Percentiles rank a stretch among this genome's conserved stretches.
phyloP scores from a whole-genome alignment of 495 filamentous ascomycete species.

The Hypoxylon cercidicola region DNA sequence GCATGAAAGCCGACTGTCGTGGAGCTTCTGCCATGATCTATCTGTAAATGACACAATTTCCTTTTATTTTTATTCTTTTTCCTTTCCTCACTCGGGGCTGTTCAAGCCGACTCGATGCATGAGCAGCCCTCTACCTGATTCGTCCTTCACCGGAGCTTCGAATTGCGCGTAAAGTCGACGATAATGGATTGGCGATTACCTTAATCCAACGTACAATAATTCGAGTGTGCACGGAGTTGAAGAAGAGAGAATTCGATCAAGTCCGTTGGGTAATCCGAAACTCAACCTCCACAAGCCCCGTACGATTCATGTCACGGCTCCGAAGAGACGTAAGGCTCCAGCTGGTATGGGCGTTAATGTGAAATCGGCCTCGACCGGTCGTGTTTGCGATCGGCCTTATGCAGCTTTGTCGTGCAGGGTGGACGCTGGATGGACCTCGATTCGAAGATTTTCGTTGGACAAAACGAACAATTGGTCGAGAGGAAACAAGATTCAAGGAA shows the following conservation, averaged over 20 bases:
- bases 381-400: slow-evolving; percentile 31
- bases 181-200: slow-evolving; percentile 19
- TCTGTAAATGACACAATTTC: slow-evolving; percentile 9
- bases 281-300: slow-evolving; percentile 24
- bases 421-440: slow-evolving; percentile 32
- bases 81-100: slow-evolving; percentile 23
- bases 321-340: slow-evolving; percentile 12
- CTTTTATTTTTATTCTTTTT: slow-evolving; percentile 33
- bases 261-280: slow-evolving; percentile 30
- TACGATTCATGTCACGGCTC: slow-evolving; percentile 10
- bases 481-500: slow-evolving; percentile 43
- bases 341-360: slow-evolving; percentile 12
- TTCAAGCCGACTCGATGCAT: slow-evolving; percentile 23
- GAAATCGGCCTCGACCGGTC: slow-evolving; percentile 1
- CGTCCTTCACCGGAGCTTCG: slow-evolving; percentile 15
- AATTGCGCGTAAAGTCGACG: slow-evolving; percentile 3
- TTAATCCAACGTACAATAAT: slow-evolving; percentile 9
- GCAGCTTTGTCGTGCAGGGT: slow-evolving; percentile 21
- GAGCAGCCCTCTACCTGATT: slow-evolving; percentile 19
- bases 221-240: slow-evolving; percentile 1
- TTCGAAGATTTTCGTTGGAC: slow-evolving; percentile 21
- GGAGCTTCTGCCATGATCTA: slow-evolving; percentile 57
- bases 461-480: slow-evolving; percentile 34
- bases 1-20: slow-evolving; percentile 78
- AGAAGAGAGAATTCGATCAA: slow-evolving; percentile 14